phyloP scores from a whole-genome alignment of 75 land plant species.

The Cupressus sempervirens region DNA sequence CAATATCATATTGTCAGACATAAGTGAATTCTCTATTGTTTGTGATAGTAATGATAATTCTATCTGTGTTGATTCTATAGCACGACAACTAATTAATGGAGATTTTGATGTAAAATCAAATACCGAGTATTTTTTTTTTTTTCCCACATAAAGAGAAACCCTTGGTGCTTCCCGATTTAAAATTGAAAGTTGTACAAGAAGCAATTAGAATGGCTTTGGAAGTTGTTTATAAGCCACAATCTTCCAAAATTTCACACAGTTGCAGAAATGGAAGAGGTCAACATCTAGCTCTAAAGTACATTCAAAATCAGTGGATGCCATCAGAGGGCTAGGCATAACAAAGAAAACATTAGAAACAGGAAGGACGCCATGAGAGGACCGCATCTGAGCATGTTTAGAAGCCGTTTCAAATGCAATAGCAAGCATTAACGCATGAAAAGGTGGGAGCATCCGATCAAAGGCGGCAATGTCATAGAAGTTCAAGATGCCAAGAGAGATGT shows the following conservation, averaged over 20 bases:
- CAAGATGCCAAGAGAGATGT: too few species aligned
- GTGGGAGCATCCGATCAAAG: too few species aligned
- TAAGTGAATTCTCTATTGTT: background rate
- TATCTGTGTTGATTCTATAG: conserved; percentile 40
- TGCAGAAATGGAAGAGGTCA: conserved; percentile 66
- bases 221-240: conserved; percentile 56
- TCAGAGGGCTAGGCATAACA: too few species aligned
- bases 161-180: conserved; percentile 52
- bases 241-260: conserved; percentile 69
- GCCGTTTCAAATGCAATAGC: too few species aligned
- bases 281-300: conserved; percentile 45
- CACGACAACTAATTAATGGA: conserved; percentile 36
- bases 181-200: conserved; percentile 52
- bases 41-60: conserved; percentile 4
- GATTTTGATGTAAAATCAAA: conserved; percentile 48
- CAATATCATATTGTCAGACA: conserved; percentile 30
- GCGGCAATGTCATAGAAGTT: too few species aligned
- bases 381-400: too few species aligned
- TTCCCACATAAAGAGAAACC: conserved; percentile 22
- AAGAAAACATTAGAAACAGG: too few species aligned
- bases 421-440: too few species aligned
- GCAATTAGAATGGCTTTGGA: conserved; percentile 59
- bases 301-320: conserved; percentile 50
- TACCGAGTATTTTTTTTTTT: conserved; percentile 22
- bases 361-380: too few species aligned